phyloP scores from a whole-genome alignment of 129 eudicot genomes.

The Flaveria sonorensis region DNA sequence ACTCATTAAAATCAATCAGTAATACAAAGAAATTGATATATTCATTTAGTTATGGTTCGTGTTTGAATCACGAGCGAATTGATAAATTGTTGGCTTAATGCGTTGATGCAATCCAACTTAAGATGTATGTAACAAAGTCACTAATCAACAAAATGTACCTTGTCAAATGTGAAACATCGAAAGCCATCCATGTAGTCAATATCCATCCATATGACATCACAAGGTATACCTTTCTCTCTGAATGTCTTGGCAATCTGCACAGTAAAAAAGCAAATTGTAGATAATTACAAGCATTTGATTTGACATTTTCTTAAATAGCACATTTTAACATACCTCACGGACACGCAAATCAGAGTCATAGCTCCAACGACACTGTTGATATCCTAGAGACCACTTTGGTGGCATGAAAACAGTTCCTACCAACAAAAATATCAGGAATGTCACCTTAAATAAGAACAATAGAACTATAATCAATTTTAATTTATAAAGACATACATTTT shows the following conservation, averaged over 20 bases:
- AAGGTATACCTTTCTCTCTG: slow-evolving; percentile 85
- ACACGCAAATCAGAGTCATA: slow-evolving; percentile 75
- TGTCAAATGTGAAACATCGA: slow-evolving; percentile 91
- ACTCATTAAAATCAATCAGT: neutral
- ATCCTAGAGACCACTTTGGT: slow-evolving; percentile 93
- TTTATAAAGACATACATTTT: neutral
- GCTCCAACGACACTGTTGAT: slow-evolving; percentile 99
- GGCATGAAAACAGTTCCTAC: slow-evolving; percentile 95
- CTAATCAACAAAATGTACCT: slow-evolving; percentile 40
- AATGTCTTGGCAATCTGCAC: slow-evolving; percentile 87
- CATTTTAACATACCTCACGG: slow-evolving; percentile 63
- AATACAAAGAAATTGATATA: neutral
- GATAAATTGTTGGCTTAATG: neutral
- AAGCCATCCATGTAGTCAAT: slow-evolving; percentile 97
- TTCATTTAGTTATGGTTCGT: neutral
- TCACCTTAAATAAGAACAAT: neutral
- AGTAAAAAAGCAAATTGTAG: slow-evolving; percentile 4
- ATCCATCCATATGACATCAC: slow-evolving; percentile 99
- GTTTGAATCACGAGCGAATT: neutral
- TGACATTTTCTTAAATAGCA: slow-evolving; percentile 9
- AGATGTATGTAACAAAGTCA: slow-evolving; percentile 8
- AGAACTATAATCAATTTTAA: neutral
- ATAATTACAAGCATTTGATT: neutral
- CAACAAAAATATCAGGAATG: slow-evolving; percentile 1
- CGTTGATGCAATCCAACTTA: neutral